Percentiles rank a stretch among this genome's conserved stretches.
These are phyloP conservation scores for Ceratobasidium theobromae DNA, from an alignment of 1,284 basidiomycete genomes.

Conservation along the genomic window DNA sequence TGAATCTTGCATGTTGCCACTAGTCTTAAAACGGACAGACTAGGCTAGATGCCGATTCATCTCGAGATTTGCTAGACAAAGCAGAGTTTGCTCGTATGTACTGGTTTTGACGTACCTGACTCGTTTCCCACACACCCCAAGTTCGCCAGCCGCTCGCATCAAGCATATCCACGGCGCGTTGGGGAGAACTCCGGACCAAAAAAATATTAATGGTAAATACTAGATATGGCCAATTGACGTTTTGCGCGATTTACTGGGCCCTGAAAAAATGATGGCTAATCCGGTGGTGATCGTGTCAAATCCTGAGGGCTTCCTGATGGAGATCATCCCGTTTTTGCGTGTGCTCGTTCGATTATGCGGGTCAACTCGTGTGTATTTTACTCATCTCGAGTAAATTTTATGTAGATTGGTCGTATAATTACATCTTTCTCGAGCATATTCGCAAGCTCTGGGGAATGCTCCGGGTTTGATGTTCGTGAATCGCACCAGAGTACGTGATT, in stretches of 20 bases:
- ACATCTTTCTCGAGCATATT: conserved; percentile 1
- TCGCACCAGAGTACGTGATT: not conserved
- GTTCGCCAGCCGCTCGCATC: too few relatives aligned
- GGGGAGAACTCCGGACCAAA: conserved; percentile 13
- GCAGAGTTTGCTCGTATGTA: not conserved
- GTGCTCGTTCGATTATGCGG: not conserved
- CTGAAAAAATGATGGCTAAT: conserved; percentile 22
- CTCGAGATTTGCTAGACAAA: not conserved
- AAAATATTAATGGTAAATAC: conserved; percentile 34
- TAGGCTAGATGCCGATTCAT: too few relatives aligned
- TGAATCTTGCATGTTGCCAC: too few relatives aligned
- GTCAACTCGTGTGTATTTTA: not conserved
- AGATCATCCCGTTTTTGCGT: not conserved
- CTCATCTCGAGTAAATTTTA: not conserved
- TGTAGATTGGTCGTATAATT: not conserved
- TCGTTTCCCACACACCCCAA: conserved; percentile 1
- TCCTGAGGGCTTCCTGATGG: conserved; percentile 32
- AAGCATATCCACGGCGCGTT: conserved; percentile 15
- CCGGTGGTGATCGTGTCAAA: conserved; percentile 28
- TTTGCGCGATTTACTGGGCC: conserved; percentile 34
- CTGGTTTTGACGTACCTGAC: not conserved
- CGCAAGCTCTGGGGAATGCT: not conserved
- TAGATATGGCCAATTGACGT: conserved; percentile 33
- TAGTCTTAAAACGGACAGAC: too few relatives aligned
- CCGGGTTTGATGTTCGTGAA: not conserved